These are phyloP conservation scores for Parascedosporium putredinis DNA, from an alignment of 2,329 filamentous ascomycete genomes.

Conservation along the genomic window DNA sequence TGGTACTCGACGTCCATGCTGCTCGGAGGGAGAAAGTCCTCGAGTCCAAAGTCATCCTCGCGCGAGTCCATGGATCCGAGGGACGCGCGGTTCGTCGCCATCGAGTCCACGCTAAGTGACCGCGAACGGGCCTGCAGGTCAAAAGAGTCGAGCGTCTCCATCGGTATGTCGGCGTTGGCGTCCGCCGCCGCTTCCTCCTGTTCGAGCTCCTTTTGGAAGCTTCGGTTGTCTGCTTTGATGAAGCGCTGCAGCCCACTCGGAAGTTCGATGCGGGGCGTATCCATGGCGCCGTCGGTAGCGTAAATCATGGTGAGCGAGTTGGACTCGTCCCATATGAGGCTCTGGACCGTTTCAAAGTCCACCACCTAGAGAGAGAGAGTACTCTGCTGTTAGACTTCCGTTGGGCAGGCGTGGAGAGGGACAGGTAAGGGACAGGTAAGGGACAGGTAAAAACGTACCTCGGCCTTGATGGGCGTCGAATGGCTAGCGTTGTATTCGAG, in stretches of 20 bases:
- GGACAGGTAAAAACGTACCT: slow-evolving; percentile 27
- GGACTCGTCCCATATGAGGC: slow-evolving; percentile 35
- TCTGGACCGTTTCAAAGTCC: slow-evolving; percentile 31
- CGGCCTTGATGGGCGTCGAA: slow-evolving; percentile 32
- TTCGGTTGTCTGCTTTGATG: slow-evolving; percentile 38
- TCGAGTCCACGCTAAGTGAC: slow-evolving; percentile 23
- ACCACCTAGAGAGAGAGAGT: slow-evolving; percentile 31
- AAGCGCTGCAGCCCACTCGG: slow-evolving; percentile 33
- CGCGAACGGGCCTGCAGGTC: slow-evolving; percentile 4
- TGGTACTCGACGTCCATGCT: background rate
- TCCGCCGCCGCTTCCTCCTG: slow-evolving; percentile 20
- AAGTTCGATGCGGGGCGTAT: slow-evolving; percentile 23
- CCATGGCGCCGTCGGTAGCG: slow-evolving; percentile 39
- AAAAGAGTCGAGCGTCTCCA: slow-evolving; percentile 7
- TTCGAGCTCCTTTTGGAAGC: slow-evolving; percentile 38
- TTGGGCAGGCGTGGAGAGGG: too few species aligned
- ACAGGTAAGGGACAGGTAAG: background rate
- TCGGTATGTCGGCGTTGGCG: slow-evolving; percentile 13
- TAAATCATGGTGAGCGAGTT: slow-evolving; percentile 41
- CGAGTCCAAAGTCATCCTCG: background rate
- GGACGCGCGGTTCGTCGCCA: slow-evolving; percentile 23
- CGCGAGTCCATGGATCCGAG: slow-evolving; percentile 13
- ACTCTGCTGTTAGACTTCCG: slow-evolving; percentile 5
- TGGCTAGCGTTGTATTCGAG: slow-evolving; percentile 31
- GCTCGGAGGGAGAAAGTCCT: slow-evolving; percentile 7